These are phyloP conservation scores for Tylopilus orsonianus DNA, from an alignment of 1,284 basidiomycete genomes.

Conservation along the genomic window DNA sequence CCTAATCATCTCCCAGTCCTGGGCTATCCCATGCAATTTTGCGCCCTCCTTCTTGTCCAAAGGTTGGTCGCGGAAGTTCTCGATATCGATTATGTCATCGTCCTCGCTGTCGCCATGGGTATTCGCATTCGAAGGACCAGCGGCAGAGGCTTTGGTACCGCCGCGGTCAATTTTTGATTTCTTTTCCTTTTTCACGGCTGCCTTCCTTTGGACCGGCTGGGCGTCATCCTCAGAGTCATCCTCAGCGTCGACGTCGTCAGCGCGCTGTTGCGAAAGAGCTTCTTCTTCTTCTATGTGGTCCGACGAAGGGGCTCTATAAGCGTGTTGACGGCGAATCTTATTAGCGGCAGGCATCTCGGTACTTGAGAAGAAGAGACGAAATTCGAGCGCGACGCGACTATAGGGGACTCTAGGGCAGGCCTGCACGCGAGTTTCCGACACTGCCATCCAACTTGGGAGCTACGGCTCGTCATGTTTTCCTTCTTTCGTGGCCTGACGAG, in stretches of 20 bases:
- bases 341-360: constrained; percentile 44
- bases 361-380: neutral
- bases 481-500: constrained; percentile 17
- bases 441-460: no score
- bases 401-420: constrained; percentile 38
- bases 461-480: constrained; percentile 30
- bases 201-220: constrained; percentile 38
- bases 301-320: constrained; percentile 44
- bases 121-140: constrained; percentile 23
- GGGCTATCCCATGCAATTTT: constrained; percentile 53
- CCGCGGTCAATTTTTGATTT: constrained; percentile 31
- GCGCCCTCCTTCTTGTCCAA: constrained; percentile 48
- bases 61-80: constrained; percentile 62
- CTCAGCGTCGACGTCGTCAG: constrained; percentile 46
- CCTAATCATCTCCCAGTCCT: constrained; percentile 59
- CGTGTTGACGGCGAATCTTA: constrained; percentile 45
- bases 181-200: constrained; percentile 44
- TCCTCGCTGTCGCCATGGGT: constrained; percentile 40
- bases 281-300: constrained; percentile 66
- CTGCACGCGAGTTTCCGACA: constrained; percentile 35
- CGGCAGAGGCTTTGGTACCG: constrained; percentile 15
- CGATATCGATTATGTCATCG: constrained; percentile 52
- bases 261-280: constrained; percentile 33
- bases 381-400: constrained; percentile 23
- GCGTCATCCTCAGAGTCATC: constrained; percentile 39